A percentile compares a stretch with the other conserved stretches of the same genome.
Evolutionary conservation across 176 grass and related monocot species (phyloP).

Genomic region (Avena insularis): DNA sequence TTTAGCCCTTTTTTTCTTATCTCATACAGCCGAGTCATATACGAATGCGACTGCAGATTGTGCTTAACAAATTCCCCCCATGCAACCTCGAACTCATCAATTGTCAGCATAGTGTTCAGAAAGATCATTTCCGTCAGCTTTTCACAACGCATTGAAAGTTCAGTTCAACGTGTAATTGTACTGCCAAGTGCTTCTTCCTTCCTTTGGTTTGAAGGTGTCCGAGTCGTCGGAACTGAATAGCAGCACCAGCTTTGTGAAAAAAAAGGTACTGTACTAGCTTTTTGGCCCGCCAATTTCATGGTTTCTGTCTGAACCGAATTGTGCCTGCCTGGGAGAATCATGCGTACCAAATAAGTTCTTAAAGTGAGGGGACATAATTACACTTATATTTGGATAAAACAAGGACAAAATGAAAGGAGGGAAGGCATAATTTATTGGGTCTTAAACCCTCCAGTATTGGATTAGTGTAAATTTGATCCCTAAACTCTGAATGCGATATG

Average conservation of each 20-base stretch:
- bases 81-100: too few relatives aligned
- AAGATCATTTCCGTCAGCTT: constrained; percentile 6
- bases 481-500: background rate
- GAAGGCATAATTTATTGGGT: background rate
- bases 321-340: background rate
- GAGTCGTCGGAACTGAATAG: background rate
- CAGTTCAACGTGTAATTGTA: constrained; percentile 21
- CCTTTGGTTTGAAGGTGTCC: background rate
- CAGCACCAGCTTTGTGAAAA: background rate
- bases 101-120: background rate
- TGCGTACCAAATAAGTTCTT: background rate
- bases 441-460: background rate
- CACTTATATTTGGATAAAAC: too few relatives aligned
- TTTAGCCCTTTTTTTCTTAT: too few relatives aligned
- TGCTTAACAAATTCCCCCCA: too few relatives aligned
- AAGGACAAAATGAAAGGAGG: too few relatives aligned
- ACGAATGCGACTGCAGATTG: too few relatives aligned
- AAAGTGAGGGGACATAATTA: background rate
- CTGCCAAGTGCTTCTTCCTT: background rate
- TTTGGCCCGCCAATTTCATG: background rate
- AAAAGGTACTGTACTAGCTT: too few relatives aligned
- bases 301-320: background rate
- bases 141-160: background rate
- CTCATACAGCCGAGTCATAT: too few relatives aligned
- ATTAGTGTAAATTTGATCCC: too few relatives aligned